phyloP scores from a whole-genome alignment of 1,139 yeast genomes.

The Geotrichum australiense region DNA sequence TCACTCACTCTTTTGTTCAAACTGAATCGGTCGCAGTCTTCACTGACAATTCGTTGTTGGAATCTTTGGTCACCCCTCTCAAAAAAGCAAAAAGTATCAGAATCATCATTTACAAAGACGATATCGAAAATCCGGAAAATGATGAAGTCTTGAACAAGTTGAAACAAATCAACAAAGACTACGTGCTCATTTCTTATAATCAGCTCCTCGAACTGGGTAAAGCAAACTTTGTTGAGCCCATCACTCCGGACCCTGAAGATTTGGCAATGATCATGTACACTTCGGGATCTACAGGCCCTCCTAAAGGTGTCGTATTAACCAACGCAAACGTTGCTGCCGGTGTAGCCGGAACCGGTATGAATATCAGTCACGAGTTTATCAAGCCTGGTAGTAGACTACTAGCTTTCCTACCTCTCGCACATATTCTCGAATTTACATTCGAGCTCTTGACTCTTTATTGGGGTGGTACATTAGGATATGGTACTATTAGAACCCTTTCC shows the following conservation, averaged over 20 bases:
- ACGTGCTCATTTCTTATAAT: constrained; percentile 55
- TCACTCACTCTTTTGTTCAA: constrained; percentile 76
- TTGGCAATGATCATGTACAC: constrained; percentile 94
- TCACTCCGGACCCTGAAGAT: constrained; percentile 64
- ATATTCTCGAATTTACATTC: constrained; percentile 84
- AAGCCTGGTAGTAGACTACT: constrained; percentile 58
- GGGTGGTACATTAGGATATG: constrained; percentile 90
- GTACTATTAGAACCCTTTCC: constrained; percentile 83
- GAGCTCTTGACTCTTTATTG: constrained; percentile 75
- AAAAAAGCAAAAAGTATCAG: constrained; percentile 55
- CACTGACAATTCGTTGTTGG: constrained; percentile 70
- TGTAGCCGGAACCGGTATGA: constrained; percentile 67
- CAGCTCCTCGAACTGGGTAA: constrained; percentile 64
- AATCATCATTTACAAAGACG: constrained; percentile 64
- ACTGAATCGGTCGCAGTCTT: constrained; percentile 72
- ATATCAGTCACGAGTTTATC: constrained; percentile 50
- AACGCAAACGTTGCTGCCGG: constrained; percentile 81
- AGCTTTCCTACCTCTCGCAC: constrained; percentile 91
- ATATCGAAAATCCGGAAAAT: constrained; percentile 53
- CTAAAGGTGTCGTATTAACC: constrained; percentile 88
- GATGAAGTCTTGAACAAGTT: constrained; percentile 50
- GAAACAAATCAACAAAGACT: constrained; percentile 55
- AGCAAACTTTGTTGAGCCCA: constrained; percentile 38
- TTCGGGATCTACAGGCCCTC: constrained; percentile 95
- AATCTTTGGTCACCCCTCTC: constrained; percentile 63